Evolutionary conservation across 208 protist species (phyloP), one percentile per base, ranked within the genome.

Genomic region (Porcisia hertigi): DNA sequence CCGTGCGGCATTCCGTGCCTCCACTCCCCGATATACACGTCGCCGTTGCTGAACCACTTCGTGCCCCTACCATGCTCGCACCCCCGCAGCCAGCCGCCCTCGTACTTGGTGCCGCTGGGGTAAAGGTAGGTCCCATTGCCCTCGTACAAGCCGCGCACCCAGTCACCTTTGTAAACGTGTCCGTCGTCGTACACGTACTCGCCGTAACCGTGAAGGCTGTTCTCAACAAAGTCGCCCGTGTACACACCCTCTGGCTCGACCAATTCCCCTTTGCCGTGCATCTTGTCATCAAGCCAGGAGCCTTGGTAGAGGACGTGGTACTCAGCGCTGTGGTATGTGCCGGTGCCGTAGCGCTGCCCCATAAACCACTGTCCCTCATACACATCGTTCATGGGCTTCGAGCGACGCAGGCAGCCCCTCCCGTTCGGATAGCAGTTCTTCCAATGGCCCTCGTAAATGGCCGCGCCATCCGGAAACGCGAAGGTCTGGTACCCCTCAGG

Each of bases 301-400:
- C 96, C 96, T 39, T 85, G 88, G 71, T 97, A 98, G 73, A 95
- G 91, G 20, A 85, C 85, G 23, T 84, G 72, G 54, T 86, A 89
- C 69, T 87, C 82, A 14, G 60, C 59, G 75, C 82, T 88, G 77
- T 89, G 76, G 71, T 88, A 89, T 41, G 81, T 88, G 8, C 94
- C 96, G 39, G 69, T 77, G 36, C 96, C 96, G 71, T 83, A 90
- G 58, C 89, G 91, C 71, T 93, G 80, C 1, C 93, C 93, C 11
- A 87, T 71, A 71, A 94, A 91, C 94, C 96, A 98, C 71, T 94
- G 83, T 54, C 96, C 96, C 69, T 97, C 94, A 79, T 98, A 98
- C 18, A 96, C 43, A 67, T 94, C 90, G 71, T 89, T 88, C 18
- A 83, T 65, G 47, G 67, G 82, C 30, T 77, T 59, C 20, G 78